Base-by-base conservation (phyloP, 2,329 filamentous ascomycete species). In the Nigrograna mackinnonii region DNA sequence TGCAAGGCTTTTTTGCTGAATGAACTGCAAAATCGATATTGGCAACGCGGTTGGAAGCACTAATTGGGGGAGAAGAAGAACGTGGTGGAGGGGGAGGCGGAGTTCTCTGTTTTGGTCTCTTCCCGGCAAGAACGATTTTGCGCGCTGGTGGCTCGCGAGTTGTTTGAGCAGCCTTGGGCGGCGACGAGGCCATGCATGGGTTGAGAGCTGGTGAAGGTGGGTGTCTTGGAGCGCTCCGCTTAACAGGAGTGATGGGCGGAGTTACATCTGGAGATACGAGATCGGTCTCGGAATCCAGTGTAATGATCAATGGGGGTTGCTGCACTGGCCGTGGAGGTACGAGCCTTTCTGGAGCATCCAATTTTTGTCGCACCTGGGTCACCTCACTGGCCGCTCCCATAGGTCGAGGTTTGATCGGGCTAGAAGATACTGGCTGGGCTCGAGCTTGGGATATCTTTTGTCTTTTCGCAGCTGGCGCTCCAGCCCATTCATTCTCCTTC, bases 61-160 rank as follows among this genome's bases (percentile, higher is more conserved):
- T 64, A 43, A 70, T 64, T 19, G 67, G 65, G 18, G 68, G 68
- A 3, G 67, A 71, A 4, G 65, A 66, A 36, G 49, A 49, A n/a
- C 32, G 58, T 21, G 33, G 59, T 32, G 41, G 58, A 19, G 30
- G 58, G 43, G 32, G 58, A 22, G 60, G 62, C 1, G 58, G 6
- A 13, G 11, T 9, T 17, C 16, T 57, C 21, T 57, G 49, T 21
- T 51, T 41, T 3, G 55, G 43, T 33, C 57, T 60, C 5, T 50
- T 42, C 18, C 46, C 47, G 7, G 61, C 55, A 12, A 64, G 45
- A 6, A 55, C 56, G 12, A 61, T 53, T 38, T 58, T 64, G 2
- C 52, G 50, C 20, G 32, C 35, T 30, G 43, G 13, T 7, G 41
- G 14, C 22, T 12, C 16, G n/a, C n/a, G n/a, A n/a, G n/a, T n/a